phyloP scores from a whole-genome alignment of 2,329 filamentous ascomycete genomes.

The Coniochaeta sp. region DNA sequence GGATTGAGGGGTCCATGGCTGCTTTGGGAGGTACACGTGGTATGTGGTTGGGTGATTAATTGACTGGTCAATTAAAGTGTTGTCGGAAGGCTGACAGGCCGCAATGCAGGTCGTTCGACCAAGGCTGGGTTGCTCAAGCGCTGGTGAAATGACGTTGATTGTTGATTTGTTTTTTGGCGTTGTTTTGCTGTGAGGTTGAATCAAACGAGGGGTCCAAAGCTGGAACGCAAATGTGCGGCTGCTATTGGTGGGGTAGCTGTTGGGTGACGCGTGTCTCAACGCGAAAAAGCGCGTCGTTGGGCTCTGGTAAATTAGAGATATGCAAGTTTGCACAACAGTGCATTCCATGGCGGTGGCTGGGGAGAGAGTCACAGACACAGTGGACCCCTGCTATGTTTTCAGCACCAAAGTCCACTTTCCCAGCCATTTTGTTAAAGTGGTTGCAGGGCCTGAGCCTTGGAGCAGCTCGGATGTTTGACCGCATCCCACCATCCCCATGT shows the following conservation, averaged over 20 bases:
- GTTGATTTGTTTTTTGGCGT: background rate
- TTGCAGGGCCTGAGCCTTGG: background rate
- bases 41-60: too few species aligned
- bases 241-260: background rate
- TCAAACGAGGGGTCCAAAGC: background rate
- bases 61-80: too few species aligned
- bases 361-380: too few species aligned
- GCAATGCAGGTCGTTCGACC: too few species aligned
- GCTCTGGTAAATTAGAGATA: background rate
- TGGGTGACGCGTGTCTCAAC: background rate
- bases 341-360: too few species aligned
- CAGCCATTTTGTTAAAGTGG: too few species aligned
- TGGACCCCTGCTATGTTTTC: too few species aligned
- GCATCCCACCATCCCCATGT: slow-evolving; percentile 1
- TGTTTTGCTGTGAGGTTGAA: background rate
- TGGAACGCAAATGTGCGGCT: background rate
- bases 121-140: background rate
- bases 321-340: too few species aligned
- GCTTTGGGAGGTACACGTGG: too few species aligned
- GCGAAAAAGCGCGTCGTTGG: background rate
- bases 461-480: background rate
- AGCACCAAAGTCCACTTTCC: too few species aligned
- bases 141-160: background rate
- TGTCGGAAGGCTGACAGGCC: too few species aligned
- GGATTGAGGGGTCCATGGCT: background rate